Conservation (phyloP, 1,284 basidiomycete species). For the Trametes pubescens region DNA sequence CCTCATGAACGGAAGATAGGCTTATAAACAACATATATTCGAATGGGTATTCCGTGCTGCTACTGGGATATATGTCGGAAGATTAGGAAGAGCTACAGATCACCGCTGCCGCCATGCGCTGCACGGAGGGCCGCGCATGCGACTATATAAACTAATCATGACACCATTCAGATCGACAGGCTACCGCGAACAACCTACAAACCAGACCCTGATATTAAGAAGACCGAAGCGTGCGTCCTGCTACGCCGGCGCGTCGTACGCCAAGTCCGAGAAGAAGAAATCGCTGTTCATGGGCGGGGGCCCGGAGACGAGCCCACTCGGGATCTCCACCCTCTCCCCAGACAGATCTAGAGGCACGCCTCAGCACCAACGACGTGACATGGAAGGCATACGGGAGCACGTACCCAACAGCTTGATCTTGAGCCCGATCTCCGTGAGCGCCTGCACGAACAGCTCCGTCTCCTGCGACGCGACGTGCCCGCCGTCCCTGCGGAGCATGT, state of each 20-base stretch:
- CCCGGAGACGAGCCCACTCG: slow-evolving; percentile 73
- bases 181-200: not conserved
- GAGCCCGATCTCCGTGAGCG: slow-evolving; percentile 91
- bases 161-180: not conserved
- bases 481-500: slow-evolving; percentile 83
- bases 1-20: not conserved
- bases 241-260: slow-evolving; percentile 39
- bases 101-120: not conserved
- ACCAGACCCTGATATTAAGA: not conserved
- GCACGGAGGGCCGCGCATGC: not conserved
- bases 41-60: not conserved
- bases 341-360: slow-evolving; percentile 72
- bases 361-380: not conserved
- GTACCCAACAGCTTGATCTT: slow-evolving; percentile 91
- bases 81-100: slow-evolving; percentile 19
- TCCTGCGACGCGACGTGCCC: slow-evolving; percentile 86
- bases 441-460: slow-evolving; percentile 85
- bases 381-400: slow-evolving; percentile 39
- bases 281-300: slow-evolving; percentile 82
- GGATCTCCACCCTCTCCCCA: slow-evolving; percentile 92
- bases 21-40: slow-evolving; percentile 2
- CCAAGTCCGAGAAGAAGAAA: slow-evolving; percentile 86
- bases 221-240: not conserved
- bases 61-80: slow-evolving; percentile 16
- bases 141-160: not conserved